Evolutionary conservation across 2,329 filamentous ascomycete genomes (phyloP).

Genomic region (Cadophora sp.): DNA sequence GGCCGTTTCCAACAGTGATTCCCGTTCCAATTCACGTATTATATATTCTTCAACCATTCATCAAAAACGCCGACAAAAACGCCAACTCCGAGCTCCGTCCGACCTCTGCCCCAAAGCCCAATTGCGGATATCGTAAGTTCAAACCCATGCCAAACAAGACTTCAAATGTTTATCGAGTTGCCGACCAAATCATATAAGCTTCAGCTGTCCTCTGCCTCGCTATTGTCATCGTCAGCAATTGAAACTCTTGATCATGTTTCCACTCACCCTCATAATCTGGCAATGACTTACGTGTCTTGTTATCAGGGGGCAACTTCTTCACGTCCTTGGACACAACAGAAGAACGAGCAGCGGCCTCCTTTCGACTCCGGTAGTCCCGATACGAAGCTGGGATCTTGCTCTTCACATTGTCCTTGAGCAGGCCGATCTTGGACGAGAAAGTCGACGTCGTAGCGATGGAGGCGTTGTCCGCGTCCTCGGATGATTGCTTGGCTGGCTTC

Average conservation of each 20-base stretch:
- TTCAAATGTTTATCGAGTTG: neutral
- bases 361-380: slow-evolving; percentile 28
- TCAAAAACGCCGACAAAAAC: neutral
- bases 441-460: slow-evolving; percentile 40
- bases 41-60: too few relatives aligned
- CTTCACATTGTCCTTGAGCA: slow-evolving; percentile 37
- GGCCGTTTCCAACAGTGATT: neutral
- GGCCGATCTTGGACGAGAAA: slow-evolving; percentile 37
- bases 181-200: slow-evolving; percentile 34
- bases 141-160: slow-evolving; percentile 10
- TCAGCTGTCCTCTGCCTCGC: slow-evolving; percentile 37
- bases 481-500: slow-evolving; percentile 26
- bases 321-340: slow-evolving; percentile 13
- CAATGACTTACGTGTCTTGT: slow-evolving; percentile 30
- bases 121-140: slow-evolving; percentile 19
- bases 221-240: slow-evolving; percentile 24
- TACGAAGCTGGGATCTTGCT: slow-evolving; percentile 29
- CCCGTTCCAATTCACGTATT: neutral
- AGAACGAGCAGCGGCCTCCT: slow-evolving; percentile 23
- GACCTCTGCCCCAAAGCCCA: neutral
- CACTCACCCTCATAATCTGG: slow-evolving; percentile 30
- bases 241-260: neutral
- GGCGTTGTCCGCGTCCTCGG: slow-evolving; percentile 29
- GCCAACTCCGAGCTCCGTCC: slow-evolving; percentile 13
- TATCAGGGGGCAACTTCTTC: slow-evolving; percentile 25